phyloP scores from a whole-genome alignment of 169 alveolate species.

The Plasmodium inui region DNA sequence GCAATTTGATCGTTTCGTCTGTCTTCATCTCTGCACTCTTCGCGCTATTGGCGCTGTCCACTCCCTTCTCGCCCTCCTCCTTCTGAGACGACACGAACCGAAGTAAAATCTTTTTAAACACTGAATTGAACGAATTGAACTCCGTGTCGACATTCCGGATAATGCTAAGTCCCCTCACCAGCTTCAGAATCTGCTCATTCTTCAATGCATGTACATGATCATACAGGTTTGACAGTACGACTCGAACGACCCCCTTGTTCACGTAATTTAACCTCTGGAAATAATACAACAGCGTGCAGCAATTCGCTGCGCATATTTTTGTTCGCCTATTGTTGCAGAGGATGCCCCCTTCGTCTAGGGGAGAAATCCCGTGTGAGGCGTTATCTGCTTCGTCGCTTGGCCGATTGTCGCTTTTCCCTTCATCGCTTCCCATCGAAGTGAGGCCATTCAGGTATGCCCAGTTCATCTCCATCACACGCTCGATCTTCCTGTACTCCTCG shows the following conservation, averaged over 20 bases:
- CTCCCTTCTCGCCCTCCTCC: neutral
- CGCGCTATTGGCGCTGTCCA: neutral
- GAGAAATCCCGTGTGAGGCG: neutral
- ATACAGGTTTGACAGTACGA: conserved; percentile 33
- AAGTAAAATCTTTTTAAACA: conserved; percentile 40
- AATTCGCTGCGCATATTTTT: conserved; percentile 19
- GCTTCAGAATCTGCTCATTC: conserved; percentile 21
- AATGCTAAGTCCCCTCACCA: conserved; percentile 31
- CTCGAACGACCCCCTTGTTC: conserved; percentile 23
- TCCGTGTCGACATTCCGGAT: conserved; percentile 43
- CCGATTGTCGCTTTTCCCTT: too few relatives aligned
- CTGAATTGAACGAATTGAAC: conserved; percentile 19
- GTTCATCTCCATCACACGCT: neutral
- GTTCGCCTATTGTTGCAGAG: neutral
- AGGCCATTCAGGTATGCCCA: conserved; percentile 1
- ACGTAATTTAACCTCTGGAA: conserved; percentile 26
- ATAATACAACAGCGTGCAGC: conserved; percentile 40
- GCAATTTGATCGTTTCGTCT: conserved; percentile 34
- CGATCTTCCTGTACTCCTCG: neutral
- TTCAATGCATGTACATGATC: conserved; percentile 22
- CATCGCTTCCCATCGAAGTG: neutral
- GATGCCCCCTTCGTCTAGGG: neutral
- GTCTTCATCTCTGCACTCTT: neutral
- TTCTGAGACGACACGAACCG: conserved; percentile 1
- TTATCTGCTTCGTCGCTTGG: neutral